Conservation (phyloP, 2,329 filamentous ascomycete genomes). For the Sarocladium brachiariae region DNA sequence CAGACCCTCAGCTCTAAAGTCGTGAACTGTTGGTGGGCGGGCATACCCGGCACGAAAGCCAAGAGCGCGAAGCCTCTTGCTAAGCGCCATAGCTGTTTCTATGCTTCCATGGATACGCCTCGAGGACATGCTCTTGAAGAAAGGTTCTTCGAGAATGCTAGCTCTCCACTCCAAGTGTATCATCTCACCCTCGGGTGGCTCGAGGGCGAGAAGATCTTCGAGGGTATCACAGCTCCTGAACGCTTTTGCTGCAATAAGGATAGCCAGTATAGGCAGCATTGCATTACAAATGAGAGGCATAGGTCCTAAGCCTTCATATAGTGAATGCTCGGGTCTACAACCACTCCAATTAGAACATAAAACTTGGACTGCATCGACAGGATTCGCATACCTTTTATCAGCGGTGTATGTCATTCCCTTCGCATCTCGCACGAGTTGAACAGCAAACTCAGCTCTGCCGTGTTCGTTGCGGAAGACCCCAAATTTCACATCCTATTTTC, state of each 20-base stretch:
- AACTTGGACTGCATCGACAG: neutral
- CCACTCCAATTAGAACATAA: neutral
- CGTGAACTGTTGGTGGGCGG: neutral
- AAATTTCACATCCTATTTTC: neutral
- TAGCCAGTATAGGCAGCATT: neutral
- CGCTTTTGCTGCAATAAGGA: neutral
- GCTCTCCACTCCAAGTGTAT: neutral
- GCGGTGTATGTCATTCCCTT: neutral
- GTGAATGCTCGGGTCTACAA: neutral
- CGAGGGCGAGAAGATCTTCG: neutral
- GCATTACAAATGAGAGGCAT: neutral
- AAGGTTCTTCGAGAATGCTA: neutral
- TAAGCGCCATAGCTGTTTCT: neutral
- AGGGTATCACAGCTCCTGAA: neutral
- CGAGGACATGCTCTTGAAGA: neutral
- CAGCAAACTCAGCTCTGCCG: neutral
- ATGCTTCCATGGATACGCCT: neutral
- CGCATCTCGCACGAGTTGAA: neutral
- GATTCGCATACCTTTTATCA: neutral
- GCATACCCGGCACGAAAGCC: neutral
- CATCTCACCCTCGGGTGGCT: neutral
- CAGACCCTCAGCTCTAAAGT: neutral
- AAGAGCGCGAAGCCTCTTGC: neutral
- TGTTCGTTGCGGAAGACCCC: neutral
- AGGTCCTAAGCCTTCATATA: neutral